phyloP scores from a whole-genome alignment of 306 rosid species.

The Dryas drummondii region DNA sequence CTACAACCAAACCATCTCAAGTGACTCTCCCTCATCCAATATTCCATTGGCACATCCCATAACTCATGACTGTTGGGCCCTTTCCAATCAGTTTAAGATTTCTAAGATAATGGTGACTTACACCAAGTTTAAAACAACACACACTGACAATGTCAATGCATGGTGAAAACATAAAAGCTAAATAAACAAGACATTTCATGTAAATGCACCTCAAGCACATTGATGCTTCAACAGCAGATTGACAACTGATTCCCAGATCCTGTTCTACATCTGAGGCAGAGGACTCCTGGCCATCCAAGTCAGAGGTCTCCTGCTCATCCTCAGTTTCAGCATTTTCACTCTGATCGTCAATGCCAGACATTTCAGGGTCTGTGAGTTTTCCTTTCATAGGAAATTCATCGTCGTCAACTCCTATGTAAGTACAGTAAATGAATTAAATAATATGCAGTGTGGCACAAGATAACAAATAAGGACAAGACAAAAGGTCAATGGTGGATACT shows the following conservation, averaged over 20 bases:
- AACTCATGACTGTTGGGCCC: background rate
- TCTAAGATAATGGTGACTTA: background rate
- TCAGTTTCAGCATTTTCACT: conserved; percentile 50
- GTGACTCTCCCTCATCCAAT: background rate
- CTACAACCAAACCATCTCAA: conserved; percentile 2
- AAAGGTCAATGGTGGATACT: background rate
- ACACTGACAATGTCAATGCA: background rate
- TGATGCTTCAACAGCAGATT: conserved; percentile 34
- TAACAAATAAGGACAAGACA: background rate
- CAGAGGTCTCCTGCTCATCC: conserved; percentile 43
- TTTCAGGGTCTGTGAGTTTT: conserved; percentile 24
- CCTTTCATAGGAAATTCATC: conserved; percentile 34
- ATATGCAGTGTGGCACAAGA: background rate
- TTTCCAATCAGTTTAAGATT: background rate
- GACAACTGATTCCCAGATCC: conserved; percentile 29
- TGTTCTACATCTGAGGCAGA: conserved; percentile 54
- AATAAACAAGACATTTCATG: conserved; percentile 6
- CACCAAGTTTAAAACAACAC: background rate
- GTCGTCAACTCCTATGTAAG: conserved; percentile 45
- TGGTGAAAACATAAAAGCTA: background rate
- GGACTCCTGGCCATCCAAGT: conserved; percentile 3
- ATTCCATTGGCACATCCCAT: background rate
- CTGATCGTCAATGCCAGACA: conserved; percentile 28
- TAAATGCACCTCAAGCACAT: conserved; percentile 51
- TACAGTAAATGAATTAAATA: conserved; percentile 7